Percentiles rank a stretch among this genome's conserved stretches.
Conservation (phyloP, 805 yeast genomes). For the Barnettozyma pratensis region DNA sequence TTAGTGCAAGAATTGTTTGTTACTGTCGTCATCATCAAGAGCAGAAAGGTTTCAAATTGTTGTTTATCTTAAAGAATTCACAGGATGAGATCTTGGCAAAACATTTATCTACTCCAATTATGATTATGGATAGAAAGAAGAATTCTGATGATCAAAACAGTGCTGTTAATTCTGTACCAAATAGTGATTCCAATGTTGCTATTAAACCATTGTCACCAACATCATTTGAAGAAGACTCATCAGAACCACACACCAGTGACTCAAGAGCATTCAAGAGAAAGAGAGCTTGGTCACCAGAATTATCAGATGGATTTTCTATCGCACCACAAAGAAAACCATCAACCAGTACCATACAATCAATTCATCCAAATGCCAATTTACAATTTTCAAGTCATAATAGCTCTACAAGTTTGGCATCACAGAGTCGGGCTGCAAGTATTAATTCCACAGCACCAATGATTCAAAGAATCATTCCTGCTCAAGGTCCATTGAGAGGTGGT, state of each 20-base stretch:
- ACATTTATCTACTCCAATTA: slow-evolving; percentile 64
- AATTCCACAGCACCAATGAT: slow-evolving; percentile 30
- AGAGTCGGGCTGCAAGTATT: slow-evolving; percentile 7
- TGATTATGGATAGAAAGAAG: slow-evolving; percentile 92
- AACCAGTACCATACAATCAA: slow-evolving; percentile 26
- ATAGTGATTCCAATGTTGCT: slow-evolving; percentile 16
- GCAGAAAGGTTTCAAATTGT: slow-evolving; percentile 71
- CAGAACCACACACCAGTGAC: slow-evolving; percentile 41
- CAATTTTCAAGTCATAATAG: slow-evolving; percentile 8
- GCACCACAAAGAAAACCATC: slow-evolving; percentile 32
- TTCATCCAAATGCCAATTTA: neutral
- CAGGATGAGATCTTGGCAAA: slow-evolving; percentile 65
- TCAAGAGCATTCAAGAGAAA: slow-evolving; percentile 43
- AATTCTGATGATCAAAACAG: slow-evolving; percentile 14
- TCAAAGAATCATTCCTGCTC: slow-evolving; percentile 88
- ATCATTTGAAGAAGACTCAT: slow-evolving; percentile 55
- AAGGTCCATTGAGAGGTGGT: slow-evolving; percentile 96
- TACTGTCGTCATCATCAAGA: slow-evolving; percentile 95
- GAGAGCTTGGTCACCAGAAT: slow-evolving; percentile 33
- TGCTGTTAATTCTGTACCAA: slow-evolving; percentile 9
- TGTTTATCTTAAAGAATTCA: slow-evolving; percentile 61
- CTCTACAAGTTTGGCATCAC: slow-evolving; percentile 11
- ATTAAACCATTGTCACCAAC: slow-evolving; percentile 49
- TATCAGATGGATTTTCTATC: slow-evolving; percentile 34
- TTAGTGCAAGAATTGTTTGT: slow-evolving; percentile 80